These are phyloP conservation scores for Aspergillus sp. DNA, from an alignment of 2,329 filamentous ascomycete species.

Conservation along the genomic window DNA sequence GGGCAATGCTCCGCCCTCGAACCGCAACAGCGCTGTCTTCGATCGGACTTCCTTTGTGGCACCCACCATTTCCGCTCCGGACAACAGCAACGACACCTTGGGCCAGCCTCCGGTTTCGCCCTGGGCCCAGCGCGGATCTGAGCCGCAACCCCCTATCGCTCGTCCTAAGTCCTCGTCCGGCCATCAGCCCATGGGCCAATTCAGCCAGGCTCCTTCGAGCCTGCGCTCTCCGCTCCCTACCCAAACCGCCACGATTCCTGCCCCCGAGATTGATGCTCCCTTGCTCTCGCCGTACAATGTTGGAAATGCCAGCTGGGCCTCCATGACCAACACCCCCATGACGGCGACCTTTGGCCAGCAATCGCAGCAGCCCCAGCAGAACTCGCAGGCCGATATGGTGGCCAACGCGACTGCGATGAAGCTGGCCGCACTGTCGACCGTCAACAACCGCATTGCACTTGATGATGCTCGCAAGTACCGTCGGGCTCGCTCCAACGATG, in stretches of 20 bases:
- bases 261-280: constrained; percentile 75
- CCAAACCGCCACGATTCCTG: constrained; percentile 79
- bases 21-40: constrained; percentile 83
- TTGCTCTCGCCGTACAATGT: constrained; percentile 78
- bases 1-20: constrained; percentile 83
- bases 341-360: constrained; percentile 74
- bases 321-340: constrained; percentile 98
- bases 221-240: constrained; percentile 82
- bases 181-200: constrained; percentile 86
- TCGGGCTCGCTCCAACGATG: constrained; percentile 84
- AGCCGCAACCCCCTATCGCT: constrained; percentile 55
- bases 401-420: constrained; percentile 99
- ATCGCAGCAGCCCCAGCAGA: constrained; percentile 41
- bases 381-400: constrained; percentile 90
- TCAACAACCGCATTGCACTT: constrained; percentile 95
- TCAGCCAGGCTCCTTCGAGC: constrained; percentile 76
- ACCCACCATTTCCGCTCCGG: constrained; percentile 71
- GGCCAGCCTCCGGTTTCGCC: constrained; percentile 73
- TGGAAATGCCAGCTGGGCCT: constrained; percentile 92
- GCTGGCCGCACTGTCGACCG: constrained; percentile 90
- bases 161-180: constrained; percentile 78
- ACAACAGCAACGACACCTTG: constrained; percentile 61
- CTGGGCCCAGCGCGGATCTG: constrained; percentile 65
- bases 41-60: constrained; percentile 73
- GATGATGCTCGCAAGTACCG: constrained; percentile 97